Conservation (phyloP, 129 eudicot genomes). For the Lactuca saligna region DNA sequence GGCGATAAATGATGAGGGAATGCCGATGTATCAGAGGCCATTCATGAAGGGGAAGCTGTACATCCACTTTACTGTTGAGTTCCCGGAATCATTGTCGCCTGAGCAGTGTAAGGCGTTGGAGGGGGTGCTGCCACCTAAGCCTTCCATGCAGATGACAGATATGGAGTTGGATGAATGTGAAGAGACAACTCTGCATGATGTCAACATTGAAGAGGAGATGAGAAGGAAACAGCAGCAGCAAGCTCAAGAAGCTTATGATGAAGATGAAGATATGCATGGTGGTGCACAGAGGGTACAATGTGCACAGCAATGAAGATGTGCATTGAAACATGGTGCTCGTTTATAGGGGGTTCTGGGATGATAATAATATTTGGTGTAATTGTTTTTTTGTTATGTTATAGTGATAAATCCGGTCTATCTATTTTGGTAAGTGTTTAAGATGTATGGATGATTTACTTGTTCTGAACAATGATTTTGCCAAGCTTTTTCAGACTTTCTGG, state of each 20-base stretch:
- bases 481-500: background rate
- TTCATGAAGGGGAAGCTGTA: conserved; percentile 79
- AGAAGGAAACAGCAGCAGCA: conserved; percentile 60
- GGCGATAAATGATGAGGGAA: conserved; percentile 82
- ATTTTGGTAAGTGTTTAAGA: conserved; percentile 7
- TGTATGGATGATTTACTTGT: conserved; percentile 13
- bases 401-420: background rate
- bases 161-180: conserved; percentile 88
- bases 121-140: conserved; percentile 59
- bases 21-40: conserved; percentile 74
- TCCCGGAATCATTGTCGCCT: conserved; percentile 54
- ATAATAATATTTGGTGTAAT: conserved; percentile 16
- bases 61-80: conserved; percentile 66
- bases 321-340: background rate
- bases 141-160: conserved; percentile 44
- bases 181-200: conserved; percentile 78
- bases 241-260: conserved; percentile 64
- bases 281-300: conserved; percentile 87
- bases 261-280: conserved; percentile 70
- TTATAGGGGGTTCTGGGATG: conserved; percentile 9
- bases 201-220: conserved; percentile 87
- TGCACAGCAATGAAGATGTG: conserved; percentile 63
- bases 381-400: background rate
- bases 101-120: conserved; percentile 65
- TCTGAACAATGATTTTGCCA: background rate